A percentile compares a stretch with the other conserved stretches of the same genome.
Evolutionary conservation across 208 protist genomes (phyloP).

Genomic region (Vickermania spadyakhi): DNA sequence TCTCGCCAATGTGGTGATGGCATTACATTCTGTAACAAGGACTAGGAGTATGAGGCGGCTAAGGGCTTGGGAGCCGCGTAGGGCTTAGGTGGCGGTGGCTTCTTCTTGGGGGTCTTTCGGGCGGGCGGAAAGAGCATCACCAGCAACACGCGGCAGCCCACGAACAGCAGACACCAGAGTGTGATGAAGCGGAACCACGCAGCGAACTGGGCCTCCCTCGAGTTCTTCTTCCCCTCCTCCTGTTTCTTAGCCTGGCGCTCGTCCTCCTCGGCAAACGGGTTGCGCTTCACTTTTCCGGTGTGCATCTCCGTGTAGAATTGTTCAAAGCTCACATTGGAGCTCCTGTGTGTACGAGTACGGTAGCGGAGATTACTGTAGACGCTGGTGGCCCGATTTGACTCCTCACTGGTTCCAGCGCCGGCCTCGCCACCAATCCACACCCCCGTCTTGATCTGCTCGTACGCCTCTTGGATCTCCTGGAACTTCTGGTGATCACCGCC

Average conservation of each 20-base stretch:
- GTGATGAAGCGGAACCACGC: slow-evolving; percentile 85
- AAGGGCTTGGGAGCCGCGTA: background rate
- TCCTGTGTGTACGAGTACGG: slow-evolving; percentile 69
- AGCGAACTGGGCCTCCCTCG: slow-evolving; percentile 55
- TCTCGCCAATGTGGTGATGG: too few species aligned
- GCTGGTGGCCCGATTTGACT: slow-evolving; percentile 32
- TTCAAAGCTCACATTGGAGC: slow-evolving; percentile 81
- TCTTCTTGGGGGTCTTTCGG: slow-evolving; percentile 55
- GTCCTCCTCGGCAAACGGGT: slow-evolving; percentile 77
- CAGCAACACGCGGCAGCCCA: slow-evolving; percentile 45
- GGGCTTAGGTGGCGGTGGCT: slow-evolving; percentile 37
- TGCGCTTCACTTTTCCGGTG: slow-evolving; percentile 70
- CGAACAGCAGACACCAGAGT: slow-evolving; percentile 74
- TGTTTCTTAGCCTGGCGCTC: background rate
- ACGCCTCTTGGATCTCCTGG: slow-evolving; percentile 85
- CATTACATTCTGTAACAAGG: background rate
- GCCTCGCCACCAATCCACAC: slow-evolving; percentile 69
- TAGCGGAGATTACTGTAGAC: slow-evolving; percentile 85
- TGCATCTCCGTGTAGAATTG: slow-evolving; percentile 89
- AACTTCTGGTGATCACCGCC: slow-evolving; percentile 83
- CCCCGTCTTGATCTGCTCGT: slow-evolving; percentile 82
- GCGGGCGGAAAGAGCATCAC: slow-evolving; percentile 79
- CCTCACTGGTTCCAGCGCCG: slow-evolving; percentile 16
- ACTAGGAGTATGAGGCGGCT: background rate
- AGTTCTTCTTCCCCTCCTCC: slow-evolving; percentile 23